Conservation (phyloP, 495 filamentous ascomycete species). For the Sabuloglossum arenarium region DNA sequence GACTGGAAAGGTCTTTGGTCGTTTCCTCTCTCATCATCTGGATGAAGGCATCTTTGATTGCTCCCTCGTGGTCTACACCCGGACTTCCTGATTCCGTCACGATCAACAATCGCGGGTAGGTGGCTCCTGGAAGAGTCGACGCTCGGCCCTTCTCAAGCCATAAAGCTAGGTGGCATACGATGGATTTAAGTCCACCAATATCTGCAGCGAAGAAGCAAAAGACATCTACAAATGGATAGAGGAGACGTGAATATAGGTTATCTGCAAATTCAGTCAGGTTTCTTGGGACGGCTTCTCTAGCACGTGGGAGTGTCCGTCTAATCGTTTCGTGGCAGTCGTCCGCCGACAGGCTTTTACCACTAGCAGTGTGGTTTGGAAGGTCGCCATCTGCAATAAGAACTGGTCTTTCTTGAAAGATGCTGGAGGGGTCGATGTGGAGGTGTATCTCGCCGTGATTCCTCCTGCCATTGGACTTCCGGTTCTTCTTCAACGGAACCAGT, state of each 20-base stretch:
- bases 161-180: slow-evolving; percentile 5
- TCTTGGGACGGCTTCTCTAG: background rate
- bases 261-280: slow-evolving; percentile 2
- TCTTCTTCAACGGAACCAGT: slow-evolving; percentile 9
- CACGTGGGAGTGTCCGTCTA: too few relatives aligned
- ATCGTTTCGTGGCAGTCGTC: too few relatives aligned
- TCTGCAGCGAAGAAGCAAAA: slow-evolving; percentile 11
- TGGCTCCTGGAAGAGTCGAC: slow-evolving; percentile 6
- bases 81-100: slow-evolving; percentile 3
- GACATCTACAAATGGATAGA: slow-evolving; percentile 9
- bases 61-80: too few relatives aligned
- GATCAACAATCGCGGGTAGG: slow-evolving; percentile 5
- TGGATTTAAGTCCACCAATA: slow-evolving; percentile 9
- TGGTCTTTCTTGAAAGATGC: slow-evolving; percentile 9
- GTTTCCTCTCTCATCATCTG: slow-evolving; percentile 10
- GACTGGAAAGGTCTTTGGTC: slow-evolving; percentile 6
- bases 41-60: slow-evolving; percentile 1
- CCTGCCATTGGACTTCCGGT: slow-evolving; percentile 7
- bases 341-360: too few relatives aligned
- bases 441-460: slow-evolving; percentile 7
- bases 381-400: slow-evolving; percentile 10
- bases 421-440: slow-evolving; percentile 8
- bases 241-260: slow-evolving; percentile 6
- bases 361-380: slow-evolving; percentile 5
- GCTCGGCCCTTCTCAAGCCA: slow-evolving; percentile 8